Conservation (phyloP, 805 yeast genomes). For the Lipomyces kockii region DNA sequence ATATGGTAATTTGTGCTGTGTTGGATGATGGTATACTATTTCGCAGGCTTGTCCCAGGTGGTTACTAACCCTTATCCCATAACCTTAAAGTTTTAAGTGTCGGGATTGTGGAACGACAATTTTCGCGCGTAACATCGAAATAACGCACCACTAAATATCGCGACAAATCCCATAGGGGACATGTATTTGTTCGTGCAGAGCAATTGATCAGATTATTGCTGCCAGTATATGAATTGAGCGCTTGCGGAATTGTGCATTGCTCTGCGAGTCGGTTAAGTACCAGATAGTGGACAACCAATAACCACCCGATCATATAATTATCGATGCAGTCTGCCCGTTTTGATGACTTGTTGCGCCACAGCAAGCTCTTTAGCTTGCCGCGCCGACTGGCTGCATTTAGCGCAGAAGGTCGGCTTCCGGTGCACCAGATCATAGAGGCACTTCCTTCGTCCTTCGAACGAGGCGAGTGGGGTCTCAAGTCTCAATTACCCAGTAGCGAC, state of each 20-base stretch:
- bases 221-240: not conserved
- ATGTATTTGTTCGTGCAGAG: not conserved
- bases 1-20: too few species aligned
- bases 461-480: constrained; percentile 37
- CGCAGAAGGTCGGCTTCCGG: constrained; percentile 34
- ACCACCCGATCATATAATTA: not conserved
- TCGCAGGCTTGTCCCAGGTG: too few species aligned
- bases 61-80: not conserved
- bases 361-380: not conserved
- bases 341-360: not conserved
- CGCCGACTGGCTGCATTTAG: not conserved
- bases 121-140: too few species aligned
- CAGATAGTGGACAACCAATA: not conserved
- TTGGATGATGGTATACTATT: too few species aligned
- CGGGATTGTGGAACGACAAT: not conserved
- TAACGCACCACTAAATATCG: not conserved
- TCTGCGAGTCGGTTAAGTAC: not conserved
- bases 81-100: not conserved
- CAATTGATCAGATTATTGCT: not conserved
- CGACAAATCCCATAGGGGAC: not conserved
- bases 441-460: constrained; percentile 24
- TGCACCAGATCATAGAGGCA: constrained; percentile 35
- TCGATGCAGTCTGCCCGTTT: not conserved
- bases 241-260: not conserved
- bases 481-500: constrained; percentile 26